Conservation (phyloP, 2,329 filamentous ascomycete genomes). For the Paraphoma chrysanthemicola region DNA sequence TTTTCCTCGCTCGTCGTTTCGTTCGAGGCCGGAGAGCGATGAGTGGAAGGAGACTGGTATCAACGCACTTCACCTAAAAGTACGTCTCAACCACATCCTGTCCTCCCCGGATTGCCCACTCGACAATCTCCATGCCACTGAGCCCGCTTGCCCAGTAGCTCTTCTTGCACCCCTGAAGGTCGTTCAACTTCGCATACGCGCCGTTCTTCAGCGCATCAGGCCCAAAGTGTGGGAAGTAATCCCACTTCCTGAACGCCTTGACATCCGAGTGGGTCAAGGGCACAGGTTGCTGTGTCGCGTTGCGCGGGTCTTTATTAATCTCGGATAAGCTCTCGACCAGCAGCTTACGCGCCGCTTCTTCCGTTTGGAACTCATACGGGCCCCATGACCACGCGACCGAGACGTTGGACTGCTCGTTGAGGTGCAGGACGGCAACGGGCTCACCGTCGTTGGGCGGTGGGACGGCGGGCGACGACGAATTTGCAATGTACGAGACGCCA, state of each 20-base stretch:
- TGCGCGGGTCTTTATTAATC: conserved; percentile 48
- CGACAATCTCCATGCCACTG: conserved; percentile 48
- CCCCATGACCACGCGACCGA: conserved; percentile 48
- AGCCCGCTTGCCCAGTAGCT: conserved; percentile 47
- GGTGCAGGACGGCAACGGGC: conserved; percentile 44
- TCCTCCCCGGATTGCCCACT: conserved; percentile 46
- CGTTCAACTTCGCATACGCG: conserved; percentile 40
- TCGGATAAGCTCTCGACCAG: conserved; percentile 39
- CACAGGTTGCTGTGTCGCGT: conserved; percentile 26
- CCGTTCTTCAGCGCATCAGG: conserved; percentile 32
- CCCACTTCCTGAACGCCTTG: conserved; percentile 47
- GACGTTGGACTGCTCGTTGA: conserved; percentile 36
- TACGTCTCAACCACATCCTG: conserved; percentile 44
- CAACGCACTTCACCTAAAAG: conserved; percentile 24
- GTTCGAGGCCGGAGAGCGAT: background rate
- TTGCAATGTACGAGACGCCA: conserved; percentile 44
- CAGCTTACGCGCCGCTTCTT: conserved; percentile 30
- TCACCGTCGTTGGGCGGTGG: conserved; percentile 44
- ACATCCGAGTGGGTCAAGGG: conserved; percentile 33
- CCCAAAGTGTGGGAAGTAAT: conserved; percentile 49
- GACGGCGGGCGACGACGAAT: conserved; percentile 22
- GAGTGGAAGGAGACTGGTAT: background rate
- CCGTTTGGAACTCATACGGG: conserved; percentile 41
- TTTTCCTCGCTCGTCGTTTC: background rate
- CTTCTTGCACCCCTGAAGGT: conserved; percentile 46